phyloP scores from a whole-genome alignment of 2,329 filamentous ascomycete species.

The Nannizziopsis barbatae region DNA sequence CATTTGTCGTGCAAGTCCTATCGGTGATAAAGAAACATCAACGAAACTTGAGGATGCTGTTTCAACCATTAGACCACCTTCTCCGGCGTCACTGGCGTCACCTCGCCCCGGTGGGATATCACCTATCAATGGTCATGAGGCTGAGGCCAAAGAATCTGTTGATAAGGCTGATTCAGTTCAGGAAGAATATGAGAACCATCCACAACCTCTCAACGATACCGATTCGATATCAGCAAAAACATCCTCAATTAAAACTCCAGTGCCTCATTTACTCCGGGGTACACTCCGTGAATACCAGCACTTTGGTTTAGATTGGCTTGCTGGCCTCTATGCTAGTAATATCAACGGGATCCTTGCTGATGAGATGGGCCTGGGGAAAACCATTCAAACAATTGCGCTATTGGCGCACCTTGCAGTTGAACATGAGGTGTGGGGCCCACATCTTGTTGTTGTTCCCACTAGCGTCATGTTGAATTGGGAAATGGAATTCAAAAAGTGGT shows the following conservation, averaged over 20 bases:
- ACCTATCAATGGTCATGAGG: not conserved
- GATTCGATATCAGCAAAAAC: not conserved
- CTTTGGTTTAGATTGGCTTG: slow-evolving; percentile 93
- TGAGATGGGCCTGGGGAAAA: slow-evolving; percentile 97
- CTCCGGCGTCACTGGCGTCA: not conserved
- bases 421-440: slow-evolving; percentile 87
- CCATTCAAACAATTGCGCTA: slow-evolving; percentile 91
- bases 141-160: not conserved
- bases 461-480: slow-evolving; percentile 99
- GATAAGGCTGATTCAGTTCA: not conserved
- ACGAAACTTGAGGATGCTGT: slow-evolving; percentile 21
- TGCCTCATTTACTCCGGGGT: slow-evolving; percentile 74
- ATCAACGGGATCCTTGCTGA: slow-evolving; percentile 96
- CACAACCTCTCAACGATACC: not conserved
- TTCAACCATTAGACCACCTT: not conserved
- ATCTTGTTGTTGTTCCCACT: slow-evolving; percentile 90
- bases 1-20: slow-evolving; percentile 11
- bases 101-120: not conserved
- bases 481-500: slow-evolving; percentile 99
- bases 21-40: slow-evolving; percentile 15
- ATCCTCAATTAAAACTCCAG: slow-evolving; percentile 48
- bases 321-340: slow-evolving; percentile 77
- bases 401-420: slow-evolving; percentile 84
- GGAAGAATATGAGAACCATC: not conserved
- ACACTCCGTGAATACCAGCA: slow-evolving; percentile 93